Evolutionary conservation across 805 yeast genomes (phyloP), one percentile per base, ranked within the genome.

Genomic region (Priceomyces medius): DNA sequence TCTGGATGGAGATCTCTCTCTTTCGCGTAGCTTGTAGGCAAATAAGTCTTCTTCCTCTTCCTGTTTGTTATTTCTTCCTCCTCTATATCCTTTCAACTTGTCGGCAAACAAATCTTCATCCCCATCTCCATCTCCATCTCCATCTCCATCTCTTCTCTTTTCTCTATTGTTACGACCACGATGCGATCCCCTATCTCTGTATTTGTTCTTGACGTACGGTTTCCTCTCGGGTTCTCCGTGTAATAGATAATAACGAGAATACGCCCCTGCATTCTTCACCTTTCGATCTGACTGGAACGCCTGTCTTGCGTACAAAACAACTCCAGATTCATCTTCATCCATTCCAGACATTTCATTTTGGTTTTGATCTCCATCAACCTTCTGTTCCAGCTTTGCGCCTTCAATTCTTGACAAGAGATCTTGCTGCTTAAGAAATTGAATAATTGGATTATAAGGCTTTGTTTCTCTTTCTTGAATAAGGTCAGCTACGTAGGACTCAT

Each of bases 211-310:
- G 10, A 27, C 40, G n/a, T 44, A 34, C 3, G 58, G 74, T 53
- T 50, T 65, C 54, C 64, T 56, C 44, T 79, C 78, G 2, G 89
- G 91, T 54, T 81, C 89, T 3, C 91, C 91, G 49, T 84, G 83
- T 13, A 80, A 55, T 43, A 81, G 64, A 61, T 84, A 84, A 60
- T 82, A 84, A 29, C 85, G 60, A 16, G 87, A 81, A 40, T 73
- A 73, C 10, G 69, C 76, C 17, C 76, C 66, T 7, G 88, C 81
- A 45, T 79, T 77, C 41, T 68, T 68, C 12, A 73, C 74, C 50
- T 84, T 84, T 35, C 67, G 65, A 59, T 84, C 91, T 2, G 74
- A 63, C 37, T 60, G 66, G 35, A 72, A 67, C 8, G 86, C 69
- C 48, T 70, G 77, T 43, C 90, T 67, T 7, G 74, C 63, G 31